phyloP scores from a whole-genome alignment of 495 filamentous ascomycete species.

The Cryomyces minteri region DNA sequence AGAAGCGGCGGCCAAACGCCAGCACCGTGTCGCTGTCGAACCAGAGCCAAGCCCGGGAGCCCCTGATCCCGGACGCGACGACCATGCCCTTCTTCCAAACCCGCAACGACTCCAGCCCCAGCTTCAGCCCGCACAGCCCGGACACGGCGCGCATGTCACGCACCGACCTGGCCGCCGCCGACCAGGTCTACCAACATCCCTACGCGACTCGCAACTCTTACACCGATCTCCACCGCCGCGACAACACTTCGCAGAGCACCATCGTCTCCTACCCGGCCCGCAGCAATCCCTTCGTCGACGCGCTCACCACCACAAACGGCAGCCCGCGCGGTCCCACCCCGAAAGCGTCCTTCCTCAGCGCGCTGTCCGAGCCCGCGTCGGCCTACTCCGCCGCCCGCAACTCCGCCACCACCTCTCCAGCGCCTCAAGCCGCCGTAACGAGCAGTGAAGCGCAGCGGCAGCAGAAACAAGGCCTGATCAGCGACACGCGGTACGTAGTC shows the following conservation, averaged over 20 bases:
- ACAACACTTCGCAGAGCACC: neutral
- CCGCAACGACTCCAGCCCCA: conserved; percentile 17
- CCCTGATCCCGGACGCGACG: conserved; percentile 34
- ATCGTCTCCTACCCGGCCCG: neutral
- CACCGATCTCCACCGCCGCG: neutral
- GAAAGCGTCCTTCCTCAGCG: neutral
- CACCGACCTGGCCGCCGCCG: conserved; percentile 26
- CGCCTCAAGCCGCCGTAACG: conserved; percentile 1
- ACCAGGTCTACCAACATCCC: conserved; percentile 11
- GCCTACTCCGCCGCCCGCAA: neutral
- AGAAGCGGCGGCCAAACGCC: conserved; percentile 26
- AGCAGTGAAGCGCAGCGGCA: neutral
- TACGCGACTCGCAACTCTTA: neutral
- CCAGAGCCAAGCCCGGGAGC: conserved; percentile 17
- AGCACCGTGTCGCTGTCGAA: conserved; percentile 27
- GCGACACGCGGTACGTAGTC: conserved; percentile 12
- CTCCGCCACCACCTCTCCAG: conserved; percentile 1
- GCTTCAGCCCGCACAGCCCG: neutral
- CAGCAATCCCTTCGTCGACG: no score
- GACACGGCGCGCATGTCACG: conserved; percentile 11
- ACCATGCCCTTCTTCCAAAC: conserved; percentile 63
- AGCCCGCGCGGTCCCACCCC: neutral
- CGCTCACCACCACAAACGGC: neutral
- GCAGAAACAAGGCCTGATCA: conserved; percentile 6
- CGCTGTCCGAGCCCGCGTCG: neutral